phyloP scores from a whole-genome alignment of 257 asterid genomes.

The Parsonsia alboflavescens region DNA sequence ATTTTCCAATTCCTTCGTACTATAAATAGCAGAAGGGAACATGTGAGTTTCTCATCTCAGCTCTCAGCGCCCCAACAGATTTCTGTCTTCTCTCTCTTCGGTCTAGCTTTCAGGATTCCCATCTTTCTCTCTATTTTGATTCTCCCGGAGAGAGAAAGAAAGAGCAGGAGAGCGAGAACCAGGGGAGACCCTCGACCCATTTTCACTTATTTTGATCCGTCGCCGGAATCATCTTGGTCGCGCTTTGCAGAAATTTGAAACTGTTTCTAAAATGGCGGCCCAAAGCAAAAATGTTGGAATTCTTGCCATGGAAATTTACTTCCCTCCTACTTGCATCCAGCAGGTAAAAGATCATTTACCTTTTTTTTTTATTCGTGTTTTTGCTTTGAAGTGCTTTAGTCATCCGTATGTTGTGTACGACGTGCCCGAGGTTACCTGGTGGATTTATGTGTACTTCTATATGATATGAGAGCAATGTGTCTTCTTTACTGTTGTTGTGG shows the following conservation, averaged over 20 bases:
- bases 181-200: conserved; percentile 5
- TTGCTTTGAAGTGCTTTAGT: neutral
- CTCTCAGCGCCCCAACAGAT: neutral
- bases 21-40: conserved; percentile 25
- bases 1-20: conserved; percentile 26
- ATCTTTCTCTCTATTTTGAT: neutral
- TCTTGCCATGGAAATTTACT: conserved; percentile 90
- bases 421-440: neutral
- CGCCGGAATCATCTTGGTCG: conserved; percentile 17
- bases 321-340: conserved; percentile 91
- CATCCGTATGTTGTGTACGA: neutral
- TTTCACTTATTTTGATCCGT: conserved; percentile 1
- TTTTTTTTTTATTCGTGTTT: neutral
- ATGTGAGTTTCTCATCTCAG: conserved; percentile 3
- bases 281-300: conserved; percentile 82
- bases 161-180: neutral
- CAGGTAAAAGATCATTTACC: conserved; percentile 42
- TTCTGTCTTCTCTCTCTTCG: conserved; percentile 14
- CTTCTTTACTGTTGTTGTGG: neutral
- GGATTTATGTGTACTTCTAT: no score
- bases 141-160: neutral
- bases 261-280: conserved; percentile 31
- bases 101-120: conserved; percentile 20
- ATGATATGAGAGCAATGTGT: no score
- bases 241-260: neutral